A percentile compares a stretch with the other conserved stretches of the same genome.
Conservation (phyloP, 768 basidiomycete genomes). For the Tubosaeta sp. region DNA sequence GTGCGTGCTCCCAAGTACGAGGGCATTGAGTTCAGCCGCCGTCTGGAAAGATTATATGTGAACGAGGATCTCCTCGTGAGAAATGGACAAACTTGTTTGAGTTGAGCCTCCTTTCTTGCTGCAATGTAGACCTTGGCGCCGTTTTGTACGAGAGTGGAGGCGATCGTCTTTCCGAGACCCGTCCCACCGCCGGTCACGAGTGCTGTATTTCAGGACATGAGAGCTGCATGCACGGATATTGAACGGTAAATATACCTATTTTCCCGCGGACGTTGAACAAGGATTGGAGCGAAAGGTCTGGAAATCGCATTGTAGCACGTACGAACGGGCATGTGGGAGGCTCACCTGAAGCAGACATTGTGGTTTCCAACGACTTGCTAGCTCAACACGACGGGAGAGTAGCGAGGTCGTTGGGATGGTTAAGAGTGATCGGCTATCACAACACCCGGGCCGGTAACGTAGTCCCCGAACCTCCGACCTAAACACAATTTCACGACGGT, state of each 20-base stretch:
- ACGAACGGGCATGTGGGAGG: neutral
- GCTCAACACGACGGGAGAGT: neutral
- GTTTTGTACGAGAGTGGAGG: slow-evolving; percentile 75
- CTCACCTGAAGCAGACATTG: slow-evolving; percentile 17
- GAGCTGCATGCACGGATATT: neutral
- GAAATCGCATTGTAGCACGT: neutral
- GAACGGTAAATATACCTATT: slow-evolving; percentile 41
- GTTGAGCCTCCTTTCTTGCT: slow-evolving; percentile 72
- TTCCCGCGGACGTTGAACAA: slow-evolving; percentile 68
- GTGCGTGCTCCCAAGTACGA: slow-evolving; percentile 56
- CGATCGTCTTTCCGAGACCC: slow-evolving; percentile 84
- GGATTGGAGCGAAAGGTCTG: slow-evolving; percentile 49
- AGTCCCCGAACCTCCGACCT: too few species aligned
- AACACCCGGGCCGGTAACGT: neutral
- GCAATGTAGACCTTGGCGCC: slow-evolving; percentile 90
- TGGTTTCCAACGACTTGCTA: neutral
- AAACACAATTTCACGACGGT: too few species aligned
- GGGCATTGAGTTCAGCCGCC: slow-evolving; percentile 55
- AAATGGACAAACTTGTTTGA: slow-evolving; percentile 56
- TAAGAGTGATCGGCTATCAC: neutral
- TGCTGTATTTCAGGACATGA: slow-evolving; percentile 35
- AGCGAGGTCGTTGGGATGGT: neutral
- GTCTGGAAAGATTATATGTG: slow-evolving; percentile 32
- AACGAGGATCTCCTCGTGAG: neutral
- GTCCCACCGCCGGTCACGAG: slow-evolving; percentile 82